Percentiles rank a stretch among this genome's conserved stretches.
Conservation (phyloP, 164 flowering plant species). For the Vitis rupestris region DNA sequence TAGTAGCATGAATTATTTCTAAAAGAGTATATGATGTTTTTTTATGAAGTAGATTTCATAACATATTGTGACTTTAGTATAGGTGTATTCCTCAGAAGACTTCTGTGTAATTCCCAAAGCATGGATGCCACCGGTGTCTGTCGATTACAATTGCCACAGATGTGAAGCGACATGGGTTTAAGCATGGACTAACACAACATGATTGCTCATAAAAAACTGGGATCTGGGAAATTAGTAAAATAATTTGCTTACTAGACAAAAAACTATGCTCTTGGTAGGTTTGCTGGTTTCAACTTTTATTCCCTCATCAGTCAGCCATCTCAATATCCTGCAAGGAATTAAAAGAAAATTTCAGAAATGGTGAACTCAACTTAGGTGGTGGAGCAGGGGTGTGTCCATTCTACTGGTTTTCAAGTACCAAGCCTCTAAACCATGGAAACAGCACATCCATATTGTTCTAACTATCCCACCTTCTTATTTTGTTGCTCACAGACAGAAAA, state of each 20-base stretch:
- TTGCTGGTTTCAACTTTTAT: constrained; percentile 33
- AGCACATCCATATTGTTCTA: too few relatives aligned
- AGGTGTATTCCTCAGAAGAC: constrained; percentile 42
- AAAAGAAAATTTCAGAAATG: not conserved
- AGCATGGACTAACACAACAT: not conserved
- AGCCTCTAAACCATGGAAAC: too few relatives aligned
- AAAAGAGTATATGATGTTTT: too few relatives aligned
- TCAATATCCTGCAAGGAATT: constrained; percentile 52
- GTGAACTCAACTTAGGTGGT: not conserved
- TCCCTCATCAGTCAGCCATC: constrained; percentile 76
- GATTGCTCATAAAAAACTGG: not conserved
- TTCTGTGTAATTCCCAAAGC: constrained; percentile 56
- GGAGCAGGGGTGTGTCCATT: not conserved
- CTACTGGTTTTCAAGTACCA: too few relatives aligned
- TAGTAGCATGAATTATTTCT: too few relatives aligned
- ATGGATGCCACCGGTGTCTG: constrained; percentile 84
- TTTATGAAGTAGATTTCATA: too few relatives aligned
- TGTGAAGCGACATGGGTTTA: not conserved
- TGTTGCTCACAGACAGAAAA: too few relatives aligned
- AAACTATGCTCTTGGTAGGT: constrained; percentile 41
- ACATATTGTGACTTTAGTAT: too few relatives aligned
- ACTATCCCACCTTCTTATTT: too few relatives aligned
- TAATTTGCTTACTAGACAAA: constrained; percentile 68
- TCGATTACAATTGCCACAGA: constrained; percentile 72
- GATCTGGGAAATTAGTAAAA: not conserved